phyloP scores from a whole-genome alignment of 2,329 filamentous ascomycete species.

The Exophiala oligosperma region DNA sequence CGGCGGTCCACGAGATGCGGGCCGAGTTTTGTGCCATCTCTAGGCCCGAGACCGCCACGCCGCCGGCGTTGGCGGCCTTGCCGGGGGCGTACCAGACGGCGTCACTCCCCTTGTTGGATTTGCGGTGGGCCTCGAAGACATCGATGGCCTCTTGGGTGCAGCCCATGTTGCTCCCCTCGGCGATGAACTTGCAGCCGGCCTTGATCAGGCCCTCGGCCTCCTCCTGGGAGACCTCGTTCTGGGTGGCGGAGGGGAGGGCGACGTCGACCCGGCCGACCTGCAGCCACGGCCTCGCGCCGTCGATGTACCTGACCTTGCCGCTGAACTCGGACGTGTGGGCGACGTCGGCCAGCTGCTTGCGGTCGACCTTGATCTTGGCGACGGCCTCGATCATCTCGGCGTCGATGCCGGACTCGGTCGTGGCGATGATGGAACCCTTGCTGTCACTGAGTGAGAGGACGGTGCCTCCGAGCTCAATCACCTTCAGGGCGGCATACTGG shows the following conservation, averaged over 20 bases:
- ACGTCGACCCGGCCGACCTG: constrained; percentile 89
- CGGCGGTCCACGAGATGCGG: constrained; percentile 78
- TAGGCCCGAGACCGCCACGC: constrained; percentile 93
- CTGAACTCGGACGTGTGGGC: constrained; percentile 55
- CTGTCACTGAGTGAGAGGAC: constrained; percentile 94
- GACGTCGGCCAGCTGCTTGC: constrained; percentile 76
- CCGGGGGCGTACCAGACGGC: constrained; percentile 95
- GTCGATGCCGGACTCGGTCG: constrained; percentile 69
- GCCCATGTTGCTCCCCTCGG: constrained; percentile 98
- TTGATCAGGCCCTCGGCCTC: constrained; percentile 82
- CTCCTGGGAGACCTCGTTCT: constrained; percentile 94
- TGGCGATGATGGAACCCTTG: constrained; percentile 78
- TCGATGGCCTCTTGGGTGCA: constrained; percentile 96
- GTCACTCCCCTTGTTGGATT: constrained; percentile 60
- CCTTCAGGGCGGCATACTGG: constrained; percentile 94
- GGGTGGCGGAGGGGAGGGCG: constrained; percentile 87
- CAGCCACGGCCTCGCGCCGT: constrained; percentile 85
- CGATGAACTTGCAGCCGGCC: constrained; percentile 78
- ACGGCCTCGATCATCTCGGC: constrained; percentile 77
- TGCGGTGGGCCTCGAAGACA: constrained; percentile 78
- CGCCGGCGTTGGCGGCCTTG: constrained; percentile 96
- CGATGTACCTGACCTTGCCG: constrained; percentile 79
- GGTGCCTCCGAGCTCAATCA: constrained; percentile 89
- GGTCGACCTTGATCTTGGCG: constrained; percentile 80
- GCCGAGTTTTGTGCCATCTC: constrained; percentile 99